Evolutionary conservation across 2,329 filamentous ascomycete genomes (phyloP).

Genomic region (Pyricularia sp.): DNA sequence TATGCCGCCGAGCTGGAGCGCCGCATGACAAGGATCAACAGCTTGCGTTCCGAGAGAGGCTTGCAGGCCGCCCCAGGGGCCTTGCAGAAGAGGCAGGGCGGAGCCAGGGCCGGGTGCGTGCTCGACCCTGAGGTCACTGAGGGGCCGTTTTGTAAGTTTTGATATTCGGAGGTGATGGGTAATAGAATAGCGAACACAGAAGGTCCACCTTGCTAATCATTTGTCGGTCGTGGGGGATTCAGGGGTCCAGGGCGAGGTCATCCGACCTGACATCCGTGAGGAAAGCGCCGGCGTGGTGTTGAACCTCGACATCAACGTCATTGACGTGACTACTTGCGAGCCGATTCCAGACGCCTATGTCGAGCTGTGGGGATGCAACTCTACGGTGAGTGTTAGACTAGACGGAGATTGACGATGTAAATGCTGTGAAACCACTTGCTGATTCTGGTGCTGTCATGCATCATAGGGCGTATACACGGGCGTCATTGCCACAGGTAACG

Average conservation of each 20-base stretch:
- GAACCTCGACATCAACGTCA: slow-evolving; percentile 40
- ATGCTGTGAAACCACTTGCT: not conserved
- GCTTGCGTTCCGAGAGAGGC: not conserved
- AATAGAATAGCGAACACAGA: no score
- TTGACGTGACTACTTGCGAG: slow-evolving; percentile 44
- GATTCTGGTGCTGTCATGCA: not conserved
- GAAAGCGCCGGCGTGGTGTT: slow-evolving; percentile 36
- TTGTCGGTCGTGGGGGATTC: slow-evolving; percentile 22
- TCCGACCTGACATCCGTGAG: slow-evolving; percentile 38
- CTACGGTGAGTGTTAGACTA: slow-evolving; percentile 16
- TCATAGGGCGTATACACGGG: slow-evolving; percentile 29
- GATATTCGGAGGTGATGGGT: not conserved
- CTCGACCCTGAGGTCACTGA: slow-evolving; percentile 6
- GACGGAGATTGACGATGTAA: not conserved
- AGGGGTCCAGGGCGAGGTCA: slow-evolving; percentile 35
- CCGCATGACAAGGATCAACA: slow-evolving; percentile 1
- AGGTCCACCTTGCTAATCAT: not conserved
- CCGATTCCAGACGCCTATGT: slow-evolving; percentile 35
- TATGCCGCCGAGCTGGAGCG: not conserved
- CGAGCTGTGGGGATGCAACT: slow-evolving; percentile 41
- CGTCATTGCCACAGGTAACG: slow-evolving; percentile 25
- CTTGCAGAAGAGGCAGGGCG: not conserved
- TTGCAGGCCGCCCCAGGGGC: not conserved
- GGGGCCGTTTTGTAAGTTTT: slow-evolving; percentile 1
- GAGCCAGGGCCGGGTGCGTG: not conserved